Evolutionary conservation across 331 rosid species (phyloP).

Genomic region (Arachis monticola): DNA sequence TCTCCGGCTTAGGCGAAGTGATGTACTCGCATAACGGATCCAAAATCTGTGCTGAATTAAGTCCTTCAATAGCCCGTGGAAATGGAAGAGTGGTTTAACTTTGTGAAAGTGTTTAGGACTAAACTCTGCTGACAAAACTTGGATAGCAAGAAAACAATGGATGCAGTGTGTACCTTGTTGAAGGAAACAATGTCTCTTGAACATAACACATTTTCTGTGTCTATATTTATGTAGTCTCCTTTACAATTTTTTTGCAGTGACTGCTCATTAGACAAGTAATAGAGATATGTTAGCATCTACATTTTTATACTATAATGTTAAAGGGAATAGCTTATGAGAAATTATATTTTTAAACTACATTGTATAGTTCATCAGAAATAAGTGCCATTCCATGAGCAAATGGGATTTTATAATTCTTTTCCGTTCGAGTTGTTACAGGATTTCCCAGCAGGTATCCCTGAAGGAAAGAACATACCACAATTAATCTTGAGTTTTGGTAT

Average conservation of each 20-base stretch:
- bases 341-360: constrained; percentile 37
- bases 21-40: constrained; percentile 18
- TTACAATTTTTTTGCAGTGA: constrained; percentile 44
- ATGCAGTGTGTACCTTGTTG: constrained; percentile 23
- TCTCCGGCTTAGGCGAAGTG: constrained; percentile 3
- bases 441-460: constrained; percentile 71
- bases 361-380: constrained; percentile 63
- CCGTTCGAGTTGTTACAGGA: constrained; percentile 13
- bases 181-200: constrained; percentile 31
- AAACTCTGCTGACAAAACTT: background rate
- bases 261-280: constrained; percentile 6
- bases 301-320: background rate
- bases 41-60: constrained; percentile 10
- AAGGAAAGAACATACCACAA: background rate
- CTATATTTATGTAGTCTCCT: constrained; percentile 29
- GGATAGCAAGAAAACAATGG: background rate
- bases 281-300: background rate
- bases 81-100: background rate
- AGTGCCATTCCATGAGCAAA: constrained; percentile 66
- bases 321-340: background rate
- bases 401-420: constrained; percentile 40
- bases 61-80: constrained; percentile 17
- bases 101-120: background rate
- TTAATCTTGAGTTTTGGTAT: background rate
- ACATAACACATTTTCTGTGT: constrained; percentile 34